Conservation (phyloP, 495 filamentous ascomycete species). For the Chaetomium fimeti region DNA sequence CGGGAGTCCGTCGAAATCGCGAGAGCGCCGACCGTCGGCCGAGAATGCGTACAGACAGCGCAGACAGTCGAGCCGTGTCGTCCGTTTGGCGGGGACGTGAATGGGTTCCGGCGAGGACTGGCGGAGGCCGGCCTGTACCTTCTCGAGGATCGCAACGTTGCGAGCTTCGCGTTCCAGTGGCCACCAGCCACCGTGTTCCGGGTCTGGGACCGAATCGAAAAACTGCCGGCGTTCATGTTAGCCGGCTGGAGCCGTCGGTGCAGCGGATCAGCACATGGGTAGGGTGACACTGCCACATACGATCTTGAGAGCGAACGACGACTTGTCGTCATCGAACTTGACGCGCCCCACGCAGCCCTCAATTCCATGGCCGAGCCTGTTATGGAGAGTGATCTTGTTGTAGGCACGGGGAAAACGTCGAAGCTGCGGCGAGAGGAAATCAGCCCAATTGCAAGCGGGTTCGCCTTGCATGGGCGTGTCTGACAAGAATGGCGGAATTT, state of each 20-base stretch:
- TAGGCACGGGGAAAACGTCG: background rate
- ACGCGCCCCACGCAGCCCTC: background rate
- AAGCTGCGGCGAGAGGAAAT: background rate
- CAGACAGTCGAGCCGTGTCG: constrained; percentile 4
- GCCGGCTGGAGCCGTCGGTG: no score
- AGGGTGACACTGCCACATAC: background rate
- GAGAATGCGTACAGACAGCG: constrained; percentile 16
- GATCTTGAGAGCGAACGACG: constrained; percentile 8
- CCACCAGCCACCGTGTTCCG: background rate
- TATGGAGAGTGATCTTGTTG: background rate
- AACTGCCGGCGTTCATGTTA: background rate
- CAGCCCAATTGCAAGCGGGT: background rate
- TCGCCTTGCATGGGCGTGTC: background rate
- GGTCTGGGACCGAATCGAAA: background rate
- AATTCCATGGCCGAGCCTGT: background rate
- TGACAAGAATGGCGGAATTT: constrained; percentile 2
- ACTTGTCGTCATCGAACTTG: background rate
- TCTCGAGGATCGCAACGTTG: constrained; percentile 15
- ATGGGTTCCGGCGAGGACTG: constrained; percentile 4
- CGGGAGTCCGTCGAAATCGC: background rate
- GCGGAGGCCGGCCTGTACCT: constrained; percentile 16
- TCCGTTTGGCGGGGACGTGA: background rate
- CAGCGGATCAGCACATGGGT: no score
- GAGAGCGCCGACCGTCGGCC: background rate
- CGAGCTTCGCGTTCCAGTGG: constrained; percentile 18